Base-by-base conservation (phyloP, 1,284 basidiomycete species). In the Ustilago cynodontis region DNA sequence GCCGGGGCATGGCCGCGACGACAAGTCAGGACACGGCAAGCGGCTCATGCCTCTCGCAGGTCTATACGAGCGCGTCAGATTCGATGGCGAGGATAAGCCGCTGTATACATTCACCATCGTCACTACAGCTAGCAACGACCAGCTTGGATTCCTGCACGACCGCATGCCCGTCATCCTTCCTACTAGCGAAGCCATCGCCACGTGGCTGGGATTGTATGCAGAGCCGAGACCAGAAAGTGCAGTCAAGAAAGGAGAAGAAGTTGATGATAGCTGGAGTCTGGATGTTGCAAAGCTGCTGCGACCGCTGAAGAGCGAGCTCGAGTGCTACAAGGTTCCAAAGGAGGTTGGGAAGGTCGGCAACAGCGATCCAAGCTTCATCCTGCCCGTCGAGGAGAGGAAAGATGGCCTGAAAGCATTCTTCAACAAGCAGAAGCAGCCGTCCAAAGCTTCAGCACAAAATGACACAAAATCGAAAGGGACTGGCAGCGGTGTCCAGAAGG, bases 331-430 rank as follows among this genome's bases (percentile, higher is more conserved):
- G 62, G 95, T 98, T 0, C 93, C 94, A 0, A 90, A 90, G 69
- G 94, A 97, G 87, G 92, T 98, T 0, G 95, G 95, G 0, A 96
- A 93, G 87, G 92, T 97, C 3, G 93, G 94, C 7, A 91, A 88
- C 3, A 93, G 96, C 80, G 93, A 93, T 7, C 87, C 91, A 1
- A 90, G 90, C 1, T 96, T 94, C 85, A 91, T 98, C 54, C 89
- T 93, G 77, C 94, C 95, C 0, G 87, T 97, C 20, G 87, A 90
- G 5, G 88, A 90, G 62, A 89, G 95, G 37, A 93, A 92, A 81
- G 95, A 96, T 80, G 94, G 94, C 3, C 94, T 98, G 71, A 89
- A 92, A 83, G 92, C 92, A 8, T 92, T 96, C 90, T 83, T 97
- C 95, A 81, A 92, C 92, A 79, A 71, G 65, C 67, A 71, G 35